Percentiles rank a stretch among this genome's conserved stretches.
These are phyloP conservation scores for Leccinellum luteum DNA, from an alignment of 768 basidiomycete species.

Conservation along the genomic window DNA sequence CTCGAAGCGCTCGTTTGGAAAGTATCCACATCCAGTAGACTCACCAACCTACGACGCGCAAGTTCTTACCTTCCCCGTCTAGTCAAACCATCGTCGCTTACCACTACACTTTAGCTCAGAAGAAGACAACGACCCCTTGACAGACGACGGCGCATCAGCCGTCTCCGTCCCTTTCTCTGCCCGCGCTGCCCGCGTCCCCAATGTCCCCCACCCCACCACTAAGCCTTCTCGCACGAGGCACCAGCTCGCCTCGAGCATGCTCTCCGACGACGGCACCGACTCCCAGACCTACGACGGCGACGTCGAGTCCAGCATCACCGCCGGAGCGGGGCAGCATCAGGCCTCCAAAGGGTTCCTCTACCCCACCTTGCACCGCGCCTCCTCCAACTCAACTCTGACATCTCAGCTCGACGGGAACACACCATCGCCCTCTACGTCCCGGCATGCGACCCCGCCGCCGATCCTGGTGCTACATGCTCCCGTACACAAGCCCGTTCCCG, in stretches of 20 bases:
- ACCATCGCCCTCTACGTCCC: constrained; percentile 18
- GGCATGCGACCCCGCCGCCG: constrained; percentile 20
- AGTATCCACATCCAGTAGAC: constrained; percentile 57
- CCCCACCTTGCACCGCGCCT: constrained; percentile 37
- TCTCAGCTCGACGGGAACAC: constrained; percentile 35
- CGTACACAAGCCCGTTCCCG: constrained; percentile 33
- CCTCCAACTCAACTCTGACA: constrained; percentile 54
- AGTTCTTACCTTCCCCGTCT: constrained; percentile 24
- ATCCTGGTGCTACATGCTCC: constrained; percentile 40
- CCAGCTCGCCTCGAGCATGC: constrained; percentile 52
- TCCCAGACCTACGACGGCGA: constrained; percentile 91
- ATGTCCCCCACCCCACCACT: constrained; percentile 25
- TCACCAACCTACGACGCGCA: constrained; percentile 79
- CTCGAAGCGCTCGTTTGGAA: constrained; percentile 67
- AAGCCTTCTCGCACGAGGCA: constrained; percentile 37
- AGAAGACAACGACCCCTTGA: constrained; percentile 85
- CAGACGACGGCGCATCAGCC: constrained; percentile 65
- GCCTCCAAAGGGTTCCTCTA: constrained; percentile 27
- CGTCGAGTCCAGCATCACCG: constrained; percentile 74
- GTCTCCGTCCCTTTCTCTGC: constrained; percentile 41
- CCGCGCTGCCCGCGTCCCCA: constrained; percentile 24
- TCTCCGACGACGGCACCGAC: constrained; percentile 74
- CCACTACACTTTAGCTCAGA: constrained; percentile 58
- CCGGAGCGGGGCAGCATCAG: constrained; percentile 43
- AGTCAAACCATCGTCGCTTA: too few relatives aligned